A percentile compares a stretch with the other conserved stretches of the same genome.
These are phyloP conservation scores for Kregervanrija fluxuum DNA, from an alignment of 805 yeast species.

Conservation along the genomic window DNA sequence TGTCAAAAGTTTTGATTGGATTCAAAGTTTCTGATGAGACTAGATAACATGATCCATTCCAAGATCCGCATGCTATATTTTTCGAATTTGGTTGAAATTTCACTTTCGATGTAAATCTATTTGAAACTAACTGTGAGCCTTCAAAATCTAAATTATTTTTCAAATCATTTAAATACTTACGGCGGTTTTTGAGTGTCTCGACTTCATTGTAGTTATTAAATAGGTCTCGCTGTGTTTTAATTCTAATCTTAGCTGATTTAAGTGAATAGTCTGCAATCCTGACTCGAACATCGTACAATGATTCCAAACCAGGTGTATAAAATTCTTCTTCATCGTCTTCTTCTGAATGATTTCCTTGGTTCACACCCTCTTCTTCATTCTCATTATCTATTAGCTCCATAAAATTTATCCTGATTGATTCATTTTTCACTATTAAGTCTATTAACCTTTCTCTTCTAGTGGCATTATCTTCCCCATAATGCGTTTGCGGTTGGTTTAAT, in stretches of 20 bases:
- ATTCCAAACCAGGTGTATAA: slow-evolving; percentile 69
- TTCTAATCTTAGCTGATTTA: slow-evolving; percentile 34
- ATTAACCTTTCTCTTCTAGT: slow-evolving; percentile 51
- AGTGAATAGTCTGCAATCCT: slow-evolving; percentile 48
- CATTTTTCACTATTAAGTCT: slow-evolving; percentile 32
- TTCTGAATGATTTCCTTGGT: neutral
- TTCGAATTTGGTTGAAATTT: slow-evolving; percentile 34
- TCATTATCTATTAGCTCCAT: slow-evolving; percentile 7
- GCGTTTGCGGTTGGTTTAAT: slow-evolving; percentile 50
- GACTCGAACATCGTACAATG: slow-evolving; percentile 45
- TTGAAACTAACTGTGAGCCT: slow-evolving; percentile 68
- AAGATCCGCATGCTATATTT: slow-evolving; percentile 61
- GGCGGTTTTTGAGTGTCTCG: slow-evolving; percentile 9
- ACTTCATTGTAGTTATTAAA: slow-evolving; percentile 25
- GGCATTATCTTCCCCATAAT: slow-evolving; percentile 51
- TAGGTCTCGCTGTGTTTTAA: slow-evolving; percentile 26
- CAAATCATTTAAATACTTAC: slow-evolving; percentile 18
- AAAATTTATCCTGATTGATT: slow-evolving; percentile 15
- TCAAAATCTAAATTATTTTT: slow-evolving; percentile 31
- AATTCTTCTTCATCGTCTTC: slow-evolving; percentile 62
- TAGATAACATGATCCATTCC: slow-evolving; percentile 69
- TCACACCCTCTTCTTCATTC: neutral
- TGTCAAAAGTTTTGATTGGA: slow-evolving; percentile 23
- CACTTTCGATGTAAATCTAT: slow-evolving; percentile 61
- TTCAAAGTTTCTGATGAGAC: slow-evolving; percentile 29